phyloP scores from a whole-genome alignment of 2,329 filamentous ascomycete species.

The Salinomyces thailandicus region DNA sequence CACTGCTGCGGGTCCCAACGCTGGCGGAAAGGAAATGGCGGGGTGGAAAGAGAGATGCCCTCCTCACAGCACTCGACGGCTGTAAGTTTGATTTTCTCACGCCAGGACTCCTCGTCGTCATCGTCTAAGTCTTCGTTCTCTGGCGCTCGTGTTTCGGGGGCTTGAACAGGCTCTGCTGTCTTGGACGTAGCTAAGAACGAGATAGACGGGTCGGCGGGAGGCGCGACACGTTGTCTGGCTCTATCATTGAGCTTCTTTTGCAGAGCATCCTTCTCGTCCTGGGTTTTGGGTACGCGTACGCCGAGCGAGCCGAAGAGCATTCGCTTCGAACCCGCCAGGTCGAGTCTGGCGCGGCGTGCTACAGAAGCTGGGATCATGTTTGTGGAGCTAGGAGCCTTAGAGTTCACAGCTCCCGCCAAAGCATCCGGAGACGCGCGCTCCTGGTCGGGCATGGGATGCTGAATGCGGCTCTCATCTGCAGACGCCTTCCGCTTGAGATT shows the following conservation, averaged over 20 bases:
- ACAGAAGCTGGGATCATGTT: conserved; percentile 8
- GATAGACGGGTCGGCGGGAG: not conserved
- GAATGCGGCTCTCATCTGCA: conserved; percentile 10
- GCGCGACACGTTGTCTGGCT: conserved; percentile 19
- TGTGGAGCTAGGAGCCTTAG: not conserved
- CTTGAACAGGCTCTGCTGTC: not conserved
- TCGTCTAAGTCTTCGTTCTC: conserved; percentile 2
- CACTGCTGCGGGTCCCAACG: conserved; percentile 69
- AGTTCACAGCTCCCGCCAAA: not conserved
- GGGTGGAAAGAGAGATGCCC: conserved; percentile 56
- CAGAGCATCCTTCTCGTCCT: conserved; percentile 55
- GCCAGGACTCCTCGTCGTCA: conserved; percentile 53
- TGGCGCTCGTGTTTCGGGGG: conserved; percentile 1
- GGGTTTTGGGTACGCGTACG: conserved; percentile 55
- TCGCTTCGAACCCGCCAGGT: conserved; percentile 54
- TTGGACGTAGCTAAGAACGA: conserved; percentile 14
- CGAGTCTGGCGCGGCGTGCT: conserved; percentile 35
- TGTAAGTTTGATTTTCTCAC: conserved; percentile 58
- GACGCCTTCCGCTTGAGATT: not conserved
- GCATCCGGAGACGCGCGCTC: not conserved
- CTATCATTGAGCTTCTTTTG: conserved; percentile 40
- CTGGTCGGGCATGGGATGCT: not conserved
- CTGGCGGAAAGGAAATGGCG: conserved; percentile 83
- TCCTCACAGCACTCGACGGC: conserved; percentile 79
- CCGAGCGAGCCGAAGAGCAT: conserved; percentile 65